These are phyloP conservation scores for Diophrys sp. DNA, from an alignment of 73 alveolate genomes.

Conservation along the genomic window DNA sequence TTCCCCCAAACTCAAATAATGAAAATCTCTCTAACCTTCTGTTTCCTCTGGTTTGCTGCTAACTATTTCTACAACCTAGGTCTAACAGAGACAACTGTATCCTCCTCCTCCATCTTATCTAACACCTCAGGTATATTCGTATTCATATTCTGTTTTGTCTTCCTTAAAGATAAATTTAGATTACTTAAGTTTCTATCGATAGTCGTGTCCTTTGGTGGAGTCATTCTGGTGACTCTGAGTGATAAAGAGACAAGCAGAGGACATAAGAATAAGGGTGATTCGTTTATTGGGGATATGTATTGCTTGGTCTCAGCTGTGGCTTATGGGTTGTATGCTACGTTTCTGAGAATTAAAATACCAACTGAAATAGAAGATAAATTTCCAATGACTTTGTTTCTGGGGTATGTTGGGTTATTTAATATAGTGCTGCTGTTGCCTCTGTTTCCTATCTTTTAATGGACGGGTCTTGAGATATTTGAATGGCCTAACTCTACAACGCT, in stretches of 20 bases:
- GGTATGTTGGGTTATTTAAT: constrained; percentile 50
- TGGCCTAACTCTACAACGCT: constrained; percentile 24
- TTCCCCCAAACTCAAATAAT: constrained; percentile 6
- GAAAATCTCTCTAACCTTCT: constrained; percentile 15
- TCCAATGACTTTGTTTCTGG: constrained; percentile 28
- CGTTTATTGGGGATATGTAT: constrained; percentile 36
- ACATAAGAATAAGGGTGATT: background rate
- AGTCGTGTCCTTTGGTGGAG: constrained; percentile 49
- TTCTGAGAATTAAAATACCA: constrained; percentile 19
- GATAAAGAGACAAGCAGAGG: constrained; percentile 13
- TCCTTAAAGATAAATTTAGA: constrained; percentile 22
- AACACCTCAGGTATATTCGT: constrained; percentile 54
- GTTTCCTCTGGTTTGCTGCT: constrained; percentile 56
- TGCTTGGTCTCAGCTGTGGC: constrained; percentile 38
- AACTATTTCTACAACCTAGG: constrained; percentile 51
- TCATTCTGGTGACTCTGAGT: constrained; percentile 12
- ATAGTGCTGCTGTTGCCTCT: constrained; percentile 35
- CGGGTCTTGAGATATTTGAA: constrained; percentile 50
- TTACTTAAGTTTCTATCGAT: constrained; percentile 31
- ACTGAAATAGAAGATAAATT: constrained; percentile 26
- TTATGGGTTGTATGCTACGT: constrained; percentile 42
- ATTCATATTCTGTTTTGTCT: constrained; percentile 21
- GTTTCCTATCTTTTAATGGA: constrained; percentile 31
- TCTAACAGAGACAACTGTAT: constrained; percentile 26
- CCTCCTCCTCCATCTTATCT: constrained; percentile 43